phyloP scores from a whole-genome alignment of 2,329 filamentous ascomycete genomes.

The Canariomyces notabilis region DNA sequence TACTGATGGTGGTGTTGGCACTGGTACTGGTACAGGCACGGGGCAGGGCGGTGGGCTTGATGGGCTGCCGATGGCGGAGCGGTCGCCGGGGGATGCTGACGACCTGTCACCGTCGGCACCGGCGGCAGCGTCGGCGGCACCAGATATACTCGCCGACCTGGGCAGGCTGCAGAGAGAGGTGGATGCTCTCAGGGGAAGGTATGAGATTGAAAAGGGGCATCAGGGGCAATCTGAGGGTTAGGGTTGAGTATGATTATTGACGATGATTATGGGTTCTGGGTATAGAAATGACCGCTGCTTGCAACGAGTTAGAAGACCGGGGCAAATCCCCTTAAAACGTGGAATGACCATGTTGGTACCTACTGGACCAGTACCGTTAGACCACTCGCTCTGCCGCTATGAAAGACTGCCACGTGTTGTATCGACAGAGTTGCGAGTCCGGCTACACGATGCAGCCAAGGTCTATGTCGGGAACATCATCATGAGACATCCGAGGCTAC shows the following conservation, averaged over 20 bases:
- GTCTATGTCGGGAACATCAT: conserved; percentile 15
- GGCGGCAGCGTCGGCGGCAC: conserved; percentile 30
- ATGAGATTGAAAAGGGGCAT: conserved; percentile 27
- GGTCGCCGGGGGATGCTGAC: too few relatives aligned
- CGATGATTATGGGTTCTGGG: neutral
- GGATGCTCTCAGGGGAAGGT: conserved; percentile 55
- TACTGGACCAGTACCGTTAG: conserved; percentile 20
- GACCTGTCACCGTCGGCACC: too few relatives aligned
- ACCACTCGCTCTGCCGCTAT: conserved; percentile 20
- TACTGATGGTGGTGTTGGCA: too few relatives aligned
- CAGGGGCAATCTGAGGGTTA: neutral
- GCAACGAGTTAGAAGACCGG: too few relatives aligned
- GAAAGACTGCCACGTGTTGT: conserved; percentile 15
- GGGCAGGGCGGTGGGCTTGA: too few relatives aligned
- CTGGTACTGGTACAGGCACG: too few relatives aligned
- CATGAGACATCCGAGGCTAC: conserved; percentile 22
- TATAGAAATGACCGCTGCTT: too few relatives aligned
- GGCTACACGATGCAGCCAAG: conserved; percentile 13
- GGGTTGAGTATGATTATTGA: neutral
- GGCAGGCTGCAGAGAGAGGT: conserved; percentile 70
- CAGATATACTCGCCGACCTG: conserved; percentile 67
- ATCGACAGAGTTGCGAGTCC: conserved; percentile 8
- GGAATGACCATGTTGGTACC: too few relatives aligned
- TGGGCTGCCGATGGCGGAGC: too few relatives aligned
- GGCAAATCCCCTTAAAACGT: too few relatives aligned